Evolutionary conservation across 306 rosid species (phyloP).

Genomic region (Coriaria nepalensis): DNA sequence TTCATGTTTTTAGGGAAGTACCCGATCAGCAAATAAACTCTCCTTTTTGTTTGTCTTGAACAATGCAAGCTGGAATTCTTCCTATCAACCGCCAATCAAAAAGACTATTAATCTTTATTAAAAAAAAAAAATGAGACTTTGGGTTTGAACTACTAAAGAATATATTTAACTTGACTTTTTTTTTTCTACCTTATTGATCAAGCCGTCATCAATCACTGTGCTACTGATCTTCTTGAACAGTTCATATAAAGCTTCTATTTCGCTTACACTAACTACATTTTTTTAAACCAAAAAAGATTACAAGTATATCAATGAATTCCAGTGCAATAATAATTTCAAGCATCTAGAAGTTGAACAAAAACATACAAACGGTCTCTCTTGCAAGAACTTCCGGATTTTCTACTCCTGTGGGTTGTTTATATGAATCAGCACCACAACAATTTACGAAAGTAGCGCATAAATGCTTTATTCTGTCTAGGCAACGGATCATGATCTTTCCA

Average conservation of each 20-base stretch:
- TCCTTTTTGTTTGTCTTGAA: constrained; percentile 66
- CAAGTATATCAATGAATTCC: background rate
- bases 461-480: constrained; percentile 70
- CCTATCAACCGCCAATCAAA: constrained; percentile 16
- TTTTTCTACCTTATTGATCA: constrained; percentile 75
- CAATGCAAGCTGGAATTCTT: constrained; percentile 68
- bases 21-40: constrained; percentile 85
- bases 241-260: constrained; percentile 75
- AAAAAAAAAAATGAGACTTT: too few species aligned
- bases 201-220: constrained; percentile 57
- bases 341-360: constrained; percentile 18
- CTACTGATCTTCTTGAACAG: constrained; percentile 69
- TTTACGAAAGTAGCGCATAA: constrained; percentile 38
- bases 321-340: constrained; percentile 6
- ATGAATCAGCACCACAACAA: constrained; percentile 40
- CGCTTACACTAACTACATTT: constrained; percentile 74
- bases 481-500: constrained; percentile 68
- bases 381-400: constrained; percentile 78
- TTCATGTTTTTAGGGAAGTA: constrained; percentile 7
- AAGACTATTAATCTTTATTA: too few species aligned
- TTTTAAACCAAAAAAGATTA: constrained; percentile 4
- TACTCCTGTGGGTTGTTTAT: constrained; percentile 48
- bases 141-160: too few species aligned
- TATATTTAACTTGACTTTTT: too few species aligned
- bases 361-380: constrained; percentile 80